Percentiles rank a stretch among this genome's conserved stretches.
phyloP scores from a whole-genome alignment of 2,329 filamentous ascomycete species.

The Dryadomyces sulphureus region DNA sequence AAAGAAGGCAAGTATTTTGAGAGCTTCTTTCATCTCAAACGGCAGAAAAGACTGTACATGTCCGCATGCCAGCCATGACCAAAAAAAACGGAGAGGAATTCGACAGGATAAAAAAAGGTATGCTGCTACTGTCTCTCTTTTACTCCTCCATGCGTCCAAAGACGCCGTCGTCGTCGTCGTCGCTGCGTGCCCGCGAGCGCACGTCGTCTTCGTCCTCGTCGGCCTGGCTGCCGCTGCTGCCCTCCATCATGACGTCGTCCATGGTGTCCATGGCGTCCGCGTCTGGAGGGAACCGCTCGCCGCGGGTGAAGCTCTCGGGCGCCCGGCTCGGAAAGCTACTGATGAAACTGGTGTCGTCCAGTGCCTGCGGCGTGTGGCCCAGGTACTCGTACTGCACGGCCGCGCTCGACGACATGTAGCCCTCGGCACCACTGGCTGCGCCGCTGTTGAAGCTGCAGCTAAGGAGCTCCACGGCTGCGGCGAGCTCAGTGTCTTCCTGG shows the following conservation, averaged over 20 bases:
- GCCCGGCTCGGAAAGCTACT: constrained; percentile 46
- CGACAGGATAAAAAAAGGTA: no score
- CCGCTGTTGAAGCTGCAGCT: constrained; percentile 82
- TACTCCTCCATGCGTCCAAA: constrained; percentile 95
- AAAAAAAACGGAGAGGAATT: no score
- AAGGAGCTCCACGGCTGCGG: constrained; percentile 77
- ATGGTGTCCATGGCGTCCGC: no score
- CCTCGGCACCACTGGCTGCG: constrained; percentile 34
- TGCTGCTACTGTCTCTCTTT: constrained; percentile 6
- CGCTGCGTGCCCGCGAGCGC: constrained; percentile 48
- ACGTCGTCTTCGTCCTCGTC: constrained; percentile 54
- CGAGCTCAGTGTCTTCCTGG: constrained; percentile 75
- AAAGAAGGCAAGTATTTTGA: not conserved
- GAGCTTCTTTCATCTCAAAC: not conserved
- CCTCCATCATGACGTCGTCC: constrained; percentile 53
- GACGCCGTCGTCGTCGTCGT: constrained; percentile 88
- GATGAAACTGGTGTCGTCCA: constrained; percentile 47
- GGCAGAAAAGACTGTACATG: constrained; percentile 18
- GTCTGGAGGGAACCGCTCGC: constrained; percentile 23
- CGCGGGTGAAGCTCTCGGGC: constrained; percentile 51
- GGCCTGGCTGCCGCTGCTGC: constrained; percentile 45
- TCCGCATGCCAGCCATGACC: no score
- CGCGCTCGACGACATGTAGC: constrained; percentile 45
- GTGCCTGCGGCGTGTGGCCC: constrained; percentile 30
- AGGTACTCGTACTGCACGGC: constrained; percentile 71